Percentiles rank a stretch among this genome's conserved stretches.
phyloP scores from a whole-genome alignment of 1,284 basidiomycete species.

The Psilocybe mexicana region DNA sequence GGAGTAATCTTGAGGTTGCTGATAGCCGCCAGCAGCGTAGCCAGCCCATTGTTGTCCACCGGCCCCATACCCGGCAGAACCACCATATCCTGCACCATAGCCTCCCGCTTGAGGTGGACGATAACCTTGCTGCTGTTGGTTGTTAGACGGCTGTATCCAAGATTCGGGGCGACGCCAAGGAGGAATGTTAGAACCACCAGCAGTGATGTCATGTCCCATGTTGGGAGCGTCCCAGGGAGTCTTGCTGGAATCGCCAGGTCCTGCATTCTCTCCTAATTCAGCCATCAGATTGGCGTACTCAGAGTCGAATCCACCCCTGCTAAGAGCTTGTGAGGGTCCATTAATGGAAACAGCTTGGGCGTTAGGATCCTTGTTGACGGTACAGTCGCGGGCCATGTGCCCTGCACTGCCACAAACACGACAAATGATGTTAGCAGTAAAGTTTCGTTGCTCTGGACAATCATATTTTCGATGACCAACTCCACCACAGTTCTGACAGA shows the following conservation, averaged over 20 bases:
- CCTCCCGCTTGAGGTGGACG: constrained; percentile 49
- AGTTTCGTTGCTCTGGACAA: constrained; percentile 94
- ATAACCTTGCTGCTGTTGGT: constrained; percentile 53
- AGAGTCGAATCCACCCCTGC: constrained; percentile 85
- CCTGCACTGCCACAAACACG: constrained; percentile 93
- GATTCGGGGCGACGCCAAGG: constrained; percentile 86
- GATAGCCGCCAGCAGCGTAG: constrained; percentile 49
- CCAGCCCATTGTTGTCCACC: constrained; percentile 45
- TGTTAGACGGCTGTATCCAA: constrained; percentile 62
- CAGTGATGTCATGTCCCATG: constrained; percentile 72
- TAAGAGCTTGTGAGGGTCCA: constrained; percentile 40
- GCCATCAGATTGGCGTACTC: constrained; percentile 98
- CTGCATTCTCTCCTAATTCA: constrained; percentile 89
- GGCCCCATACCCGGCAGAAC: constrained; percentile 37
- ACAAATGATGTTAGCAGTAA: constrained; percentile 97
- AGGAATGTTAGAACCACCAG: constrained; percentile 77
- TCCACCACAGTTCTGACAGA: constrained; percentile 97
- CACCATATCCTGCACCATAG: constrained; percentile 38
- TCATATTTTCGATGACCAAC: constrained; percentile 96
- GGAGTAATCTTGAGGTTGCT: constrained; percentile 66
- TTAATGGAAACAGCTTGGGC: constrained; percentile 42
- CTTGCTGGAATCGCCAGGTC: constrained; percentile 55
- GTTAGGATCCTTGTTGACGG: constrained; percentile 79
- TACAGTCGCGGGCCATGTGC: constrained; percentile 97
- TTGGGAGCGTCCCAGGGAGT: constrained; percentile 61